Base-by-base conservation (phyloP, 2,329 filamentous ascomycete genomes). In the Colletotrichum ledebouriae region DNA sequence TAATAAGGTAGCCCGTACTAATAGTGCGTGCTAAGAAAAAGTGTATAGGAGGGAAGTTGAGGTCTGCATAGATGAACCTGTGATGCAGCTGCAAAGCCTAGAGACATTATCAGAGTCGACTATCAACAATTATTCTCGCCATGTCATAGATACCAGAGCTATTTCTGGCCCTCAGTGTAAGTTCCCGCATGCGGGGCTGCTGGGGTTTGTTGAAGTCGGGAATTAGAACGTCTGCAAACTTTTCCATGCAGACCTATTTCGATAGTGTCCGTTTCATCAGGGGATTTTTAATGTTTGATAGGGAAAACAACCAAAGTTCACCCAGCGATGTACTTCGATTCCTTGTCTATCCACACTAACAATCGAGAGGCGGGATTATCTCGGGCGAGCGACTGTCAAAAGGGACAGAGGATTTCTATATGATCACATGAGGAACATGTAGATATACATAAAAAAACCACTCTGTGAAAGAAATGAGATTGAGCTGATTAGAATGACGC, bases 291-390 rank as follows among this genome's bases (percentile, higher is more conserved):
- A n/a, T 42, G 12, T 42, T 42, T 42, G 39, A 42, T 42, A 42
- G 39, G 39, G 41, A 44, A 44, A 44, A 44, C 41, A 6, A 44
- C 41, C 41, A 1, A 44, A 44, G 41, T 44, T 44, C 41, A 17
- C 41, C 41, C 41, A 44, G 41, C 41, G 41, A 44, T 44, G 41
- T 44, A 44, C 41, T 44, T 44, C 41, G 41, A 44, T 44, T 44
- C 41, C 15, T 44, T 44, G 41, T 44, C 41, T 44, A 44, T 44
- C 41, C 41, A 44, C 41, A 17, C 41, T 3, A 44, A 44, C 13
- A 44, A 44, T 44, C 41, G 15, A 44, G 41, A 44, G 41, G 41
- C 41, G 12, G 13, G 41, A 44, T 44, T 44, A 44, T 44, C 41
- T 44, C 41, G 41, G 13, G 41, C 41, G 41, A 44, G 41, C 13